phyloP scores from a whole-genome alignment of 169 alveolate genomes.

The Neospora caninum region DNA sequence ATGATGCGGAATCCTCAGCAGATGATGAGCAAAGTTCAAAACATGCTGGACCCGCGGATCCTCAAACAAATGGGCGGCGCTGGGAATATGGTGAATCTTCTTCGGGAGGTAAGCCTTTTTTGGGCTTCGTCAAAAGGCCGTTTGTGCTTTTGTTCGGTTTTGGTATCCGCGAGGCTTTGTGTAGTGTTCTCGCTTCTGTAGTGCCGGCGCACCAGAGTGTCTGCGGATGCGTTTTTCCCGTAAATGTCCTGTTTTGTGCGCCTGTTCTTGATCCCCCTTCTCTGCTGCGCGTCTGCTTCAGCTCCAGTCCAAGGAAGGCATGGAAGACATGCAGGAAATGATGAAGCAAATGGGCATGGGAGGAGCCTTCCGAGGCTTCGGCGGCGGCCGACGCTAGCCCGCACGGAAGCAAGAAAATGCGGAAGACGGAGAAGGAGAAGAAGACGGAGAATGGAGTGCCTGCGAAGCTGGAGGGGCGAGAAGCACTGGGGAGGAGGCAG shows the following conservation, averaged over 20 bases:
- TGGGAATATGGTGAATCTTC: conserved; percentile 92
- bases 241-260: too few relatives aligned
- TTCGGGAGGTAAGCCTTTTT: conserved; percentile 84
- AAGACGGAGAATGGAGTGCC: not conserved
- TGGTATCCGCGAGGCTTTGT: too few relatives aligned
- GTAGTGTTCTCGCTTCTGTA: too few relatives aligned
- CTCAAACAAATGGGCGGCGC: conserved; percentile 97
- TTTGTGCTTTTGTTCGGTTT: too few relatives aligned
- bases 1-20: conserved; percentile 95
- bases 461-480: not conserved
- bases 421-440: too few relatives aligned
- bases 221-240: too few relatives aligned
- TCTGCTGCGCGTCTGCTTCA: not conserved
- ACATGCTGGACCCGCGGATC: conserved; percentile 95
- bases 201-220: too few relatives aligned
- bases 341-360: conserved; percentile 63
- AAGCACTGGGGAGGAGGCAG: not conserved
- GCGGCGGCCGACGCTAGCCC: not conserved
- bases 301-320: conserved; percentile 60
- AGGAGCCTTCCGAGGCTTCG: not conserved
- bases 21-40: conserved; percentile 92
- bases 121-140: not conserved
- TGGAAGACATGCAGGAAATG: conserved; percentile 66
- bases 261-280: too few relatives aligned
- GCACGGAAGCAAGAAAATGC: not conserved